A percentile compares a stretch with the other conserved stretches of the same genome.
phyloP scores from a whole-genome alignment of 345 rosid genomes.

The Eucalyptus erythrocorys region DNA sequence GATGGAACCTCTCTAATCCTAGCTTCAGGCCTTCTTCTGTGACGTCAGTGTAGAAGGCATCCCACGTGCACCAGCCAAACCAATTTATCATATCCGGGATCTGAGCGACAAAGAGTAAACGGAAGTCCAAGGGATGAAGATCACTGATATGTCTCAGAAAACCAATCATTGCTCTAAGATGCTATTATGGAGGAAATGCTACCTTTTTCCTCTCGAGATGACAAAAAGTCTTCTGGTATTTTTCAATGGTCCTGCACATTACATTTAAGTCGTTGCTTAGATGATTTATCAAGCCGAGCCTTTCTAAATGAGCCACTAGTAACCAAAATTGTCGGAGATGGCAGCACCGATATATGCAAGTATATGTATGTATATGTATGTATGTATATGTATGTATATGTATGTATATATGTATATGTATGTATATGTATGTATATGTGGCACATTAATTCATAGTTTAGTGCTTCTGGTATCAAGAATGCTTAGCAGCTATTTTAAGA shows the following conservation, averaged over 20 bases:
- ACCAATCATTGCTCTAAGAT: not conserved
- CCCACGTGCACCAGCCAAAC: conserved; percentile 20
- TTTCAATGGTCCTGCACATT: conserved; percentile 4
- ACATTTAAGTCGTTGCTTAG: not conserved
- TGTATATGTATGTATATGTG: too few relatives aligned
- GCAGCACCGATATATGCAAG: not conserved
- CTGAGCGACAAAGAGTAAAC: not conserved
- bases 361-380: too few relatives aligned
- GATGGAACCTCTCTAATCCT: conserved; percentile 3
- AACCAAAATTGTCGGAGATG: not conserved
- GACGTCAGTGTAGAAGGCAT: conserved; percentile 7
- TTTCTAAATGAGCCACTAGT: not conserved
- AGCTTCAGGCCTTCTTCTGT: conserved; percentile 7
- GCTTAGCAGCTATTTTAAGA: not conserved
- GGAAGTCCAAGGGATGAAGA: not conserved
- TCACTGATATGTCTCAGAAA: not conserved
- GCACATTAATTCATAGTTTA: not conserved
- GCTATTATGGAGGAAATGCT: not conserved
- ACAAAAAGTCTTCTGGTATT: conserved; percentile 16
- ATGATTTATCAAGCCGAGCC: not conserved
- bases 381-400: too few relatives aligned
- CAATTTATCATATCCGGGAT: not conserved
- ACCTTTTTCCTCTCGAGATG: not conserved
- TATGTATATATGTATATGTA: too few relatives aligned
- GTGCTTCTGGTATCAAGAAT: not conserved